phyloP scores from a whole-genome alignment of 495 filamentous ascomycete species.

The Annulohypoxylon maeteangense region DNA sequence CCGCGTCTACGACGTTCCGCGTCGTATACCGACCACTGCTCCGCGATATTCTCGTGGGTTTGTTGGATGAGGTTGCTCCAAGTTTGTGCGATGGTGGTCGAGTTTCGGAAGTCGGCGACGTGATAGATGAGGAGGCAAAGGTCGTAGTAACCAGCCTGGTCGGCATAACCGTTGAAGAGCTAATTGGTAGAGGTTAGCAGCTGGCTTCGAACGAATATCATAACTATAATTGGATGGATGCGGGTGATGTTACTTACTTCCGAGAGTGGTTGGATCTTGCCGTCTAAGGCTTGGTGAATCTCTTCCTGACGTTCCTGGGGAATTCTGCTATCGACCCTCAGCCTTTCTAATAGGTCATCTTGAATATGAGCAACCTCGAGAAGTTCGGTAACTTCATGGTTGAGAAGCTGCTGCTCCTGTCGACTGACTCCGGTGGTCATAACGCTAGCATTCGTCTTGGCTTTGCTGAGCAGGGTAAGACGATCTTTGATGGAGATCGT shows the following conservation, averaged over 20 bases:
- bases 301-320: slow-evolving; percentile 65
- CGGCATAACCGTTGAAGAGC: slow-evolving; percentile 91
- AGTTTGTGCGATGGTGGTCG: slow-evolving; percentile 79
- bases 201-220: neutral
- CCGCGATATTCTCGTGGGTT: slow-evolving; percentile 71
- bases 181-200: slow-evolving; percentile 50
- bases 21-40: slow-evolving; percentile 54
- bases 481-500: slow-evolving; percentile 76
- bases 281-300: slow-evolving; percentile 74
- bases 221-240: neutral
- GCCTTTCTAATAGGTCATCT: slow-evolving; percentile 84
- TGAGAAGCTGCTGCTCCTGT: slow-evolving; percentile 77
- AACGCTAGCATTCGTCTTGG: slow-evolving; percentile 86
- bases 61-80: slow-evolving; percentile 85
- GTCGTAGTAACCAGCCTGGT: slow-evolving; percentile 89
- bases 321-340: slow-evolving; percentile 78
- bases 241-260: slow-evolving; percentile 65
- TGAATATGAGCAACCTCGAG: slow-evolving; percentile 96
- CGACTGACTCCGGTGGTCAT: slow-evolving; percentile 75
- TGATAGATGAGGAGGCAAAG: slow-evolving; percentile 92
- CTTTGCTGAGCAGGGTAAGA: slow-evolving; percentile 88
- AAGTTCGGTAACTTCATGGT: slow-evolving; percentile 83
- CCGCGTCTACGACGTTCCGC: slow-evolving; percentile 52
- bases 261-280: slow-evolving; percentile 75
- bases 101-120: slow-evolving; percentile 85